Percentiles rank a stretch among this genome's conserved stretches.
Evolutionary conservation across 371 early-diverging fungal species (phyloP).

Genomic region (Apophysomyces sp.): DNA sequence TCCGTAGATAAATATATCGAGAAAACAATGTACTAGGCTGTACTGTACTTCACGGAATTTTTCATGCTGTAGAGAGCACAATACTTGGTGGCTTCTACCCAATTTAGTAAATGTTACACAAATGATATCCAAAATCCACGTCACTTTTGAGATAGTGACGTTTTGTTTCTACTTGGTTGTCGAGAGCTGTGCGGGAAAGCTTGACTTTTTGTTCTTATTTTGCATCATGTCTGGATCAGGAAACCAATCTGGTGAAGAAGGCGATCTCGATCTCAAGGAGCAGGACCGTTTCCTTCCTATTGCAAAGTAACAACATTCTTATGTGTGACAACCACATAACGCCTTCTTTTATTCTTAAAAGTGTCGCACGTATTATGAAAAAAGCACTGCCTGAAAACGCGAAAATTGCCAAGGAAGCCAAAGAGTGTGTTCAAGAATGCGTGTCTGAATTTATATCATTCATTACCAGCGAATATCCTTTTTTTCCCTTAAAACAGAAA

Average conservation of each 20-base stretch:
- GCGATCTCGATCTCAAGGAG: conserved; percentile 79
- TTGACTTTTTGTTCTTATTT: background rate
- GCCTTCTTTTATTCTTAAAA: conserved; percentile 51
- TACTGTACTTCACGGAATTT: too few relatives aligned
- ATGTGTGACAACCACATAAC: background rate
- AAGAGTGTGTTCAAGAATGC: conserved; percentile 98
- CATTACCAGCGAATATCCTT: conserved; percentile 92
- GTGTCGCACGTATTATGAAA: conserved; percentile 99
- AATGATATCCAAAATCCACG: too few relatives aligned
- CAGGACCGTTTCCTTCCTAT: conserved; percentile 97
- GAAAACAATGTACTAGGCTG: too few relatives aligned
- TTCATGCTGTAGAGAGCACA: too few relatives aligned
- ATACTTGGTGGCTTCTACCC: too few relatives aligned
- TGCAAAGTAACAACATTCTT: conserved; percentile 47
- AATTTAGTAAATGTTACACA: too few relatives aligned
- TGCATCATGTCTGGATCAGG: conserved; percentile 8
- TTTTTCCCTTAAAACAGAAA: background rate
- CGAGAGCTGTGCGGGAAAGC: too few relatives aligned
- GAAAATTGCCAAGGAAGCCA: conserved; percentile 99
- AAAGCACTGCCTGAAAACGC: conserved; percentile 96
- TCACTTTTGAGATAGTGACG: too few relatives aligned
- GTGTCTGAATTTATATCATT: conserved; percentile 99
- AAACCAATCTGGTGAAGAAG: conserved; percentile 58
- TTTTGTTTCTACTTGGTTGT: too few relatives aligned
- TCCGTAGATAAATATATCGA: too few relatives aligned